Evolutionary conservation across 192 early-diverging fungal species (phyloP).

Genomic region (Coemansia guatemalensis): DNA sequence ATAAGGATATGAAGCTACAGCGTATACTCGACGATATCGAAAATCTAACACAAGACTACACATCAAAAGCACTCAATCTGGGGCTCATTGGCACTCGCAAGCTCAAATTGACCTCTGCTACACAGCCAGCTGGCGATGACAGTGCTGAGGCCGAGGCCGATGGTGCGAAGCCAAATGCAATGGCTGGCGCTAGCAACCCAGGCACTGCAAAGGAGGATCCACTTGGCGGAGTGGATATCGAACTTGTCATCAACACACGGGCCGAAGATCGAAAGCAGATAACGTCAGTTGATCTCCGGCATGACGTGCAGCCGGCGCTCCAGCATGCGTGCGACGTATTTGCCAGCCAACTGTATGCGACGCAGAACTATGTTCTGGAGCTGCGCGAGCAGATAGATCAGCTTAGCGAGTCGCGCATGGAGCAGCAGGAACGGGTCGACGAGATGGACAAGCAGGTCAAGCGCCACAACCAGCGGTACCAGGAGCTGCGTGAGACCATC

Average conservation of each 20-base stretch:
- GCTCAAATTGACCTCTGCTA: not conserved
- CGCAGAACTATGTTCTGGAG: constrained; percentile 39
- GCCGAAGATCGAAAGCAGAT: constrained; percentile 41
- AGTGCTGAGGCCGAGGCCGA: not conserved
- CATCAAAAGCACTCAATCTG: constrained; percentile 45
- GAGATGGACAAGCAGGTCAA: constrained; percentile 50
- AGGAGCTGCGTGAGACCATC: constrained; percentile 42
- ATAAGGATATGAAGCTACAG: constrained; percentile 68
- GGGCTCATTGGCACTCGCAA: constrained; percentile 43
- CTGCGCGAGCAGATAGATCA: constrained; percentile 47
- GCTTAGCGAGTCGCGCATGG: constrained; percentile 46
- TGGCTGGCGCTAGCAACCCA: constrained; percentile 6
- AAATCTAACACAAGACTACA: constrained; percentile 41
- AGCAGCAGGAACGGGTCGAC: constrained; percentile 46
- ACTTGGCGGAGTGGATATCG: constrained; percentile 42
- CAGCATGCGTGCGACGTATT: constrained; percentile 47
- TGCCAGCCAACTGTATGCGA: constrained; percentile 47
- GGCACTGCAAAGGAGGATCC: constrained; percentile 36
- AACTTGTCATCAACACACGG: constrained; percentile 36
- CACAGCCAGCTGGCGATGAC: not conserved
- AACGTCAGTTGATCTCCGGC: constrained; percentile 49
- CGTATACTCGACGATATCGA: constrained; percentile 66
- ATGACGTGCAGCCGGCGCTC: constrained; percentile 43
- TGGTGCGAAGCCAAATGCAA: not conserved
- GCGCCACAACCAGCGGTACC: constrained; percentile 48